Evolutionary conservation across 164 flowering plant genomes (phyloP).

Genomic region (Echeveria elegans): DNA sequence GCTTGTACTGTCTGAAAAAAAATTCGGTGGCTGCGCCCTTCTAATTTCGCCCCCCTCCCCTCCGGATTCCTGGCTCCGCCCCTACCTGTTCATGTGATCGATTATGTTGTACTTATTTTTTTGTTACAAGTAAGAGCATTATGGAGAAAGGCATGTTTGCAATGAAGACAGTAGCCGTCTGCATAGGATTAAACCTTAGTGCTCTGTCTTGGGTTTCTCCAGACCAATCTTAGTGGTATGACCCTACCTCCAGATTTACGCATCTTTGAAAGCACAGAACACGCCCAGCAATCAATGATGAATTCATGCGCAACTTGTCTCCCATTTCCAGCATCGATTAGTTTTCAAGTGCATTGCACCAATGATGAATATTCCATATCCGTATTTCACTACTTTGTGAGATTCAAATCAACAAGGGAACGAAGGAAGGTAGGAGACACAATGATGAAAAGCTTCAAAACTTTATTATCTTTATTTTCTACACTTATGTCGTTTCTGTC

Average conservation of each 20-base stretch:
- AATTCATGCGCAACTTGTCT: background rate
- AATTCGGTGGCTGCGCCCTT: too few relatives aligned
- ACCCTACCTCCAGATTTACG: background rate
- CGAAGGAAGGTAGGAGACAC: background rate
- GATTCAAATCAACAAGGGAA: background rate
- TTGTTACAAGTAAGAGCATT: too few relatives aligned
- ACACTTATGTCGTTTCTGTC: background rate
- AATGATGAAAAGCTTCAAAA: background rate
- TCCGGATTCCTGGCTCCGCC: too few relatives aligned
- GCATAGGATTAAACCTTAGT: too few relatives aligned
- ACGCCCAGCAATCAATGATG: background rate
- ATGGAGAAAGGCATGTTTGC: too few relatives aligned
- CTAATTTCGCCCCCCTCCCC: too few relatives aligned
- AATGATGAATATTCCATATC: background rate
- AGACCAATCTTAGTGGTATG: background rate
- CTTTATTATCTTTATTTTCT: constrained; percentile 3
- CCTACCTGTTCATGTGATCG: too few relatives aligned
- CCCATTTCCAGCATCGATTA: background rate
- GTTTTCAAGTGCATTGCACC: background rate
- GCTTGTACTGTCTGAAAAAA: too few relatives aligned
- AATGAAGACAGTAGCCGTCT: background rate
- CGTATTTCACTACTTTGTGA: background rate
- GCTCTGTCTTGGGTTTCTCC: background rate
- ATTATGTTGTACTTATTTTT: too few relatives aligned
- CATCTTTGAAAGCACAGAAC: background rate